Conservation (phyloP, 2,329 filamentous ascomycete genomes). For the Waltergamsia citrina region DNA sequence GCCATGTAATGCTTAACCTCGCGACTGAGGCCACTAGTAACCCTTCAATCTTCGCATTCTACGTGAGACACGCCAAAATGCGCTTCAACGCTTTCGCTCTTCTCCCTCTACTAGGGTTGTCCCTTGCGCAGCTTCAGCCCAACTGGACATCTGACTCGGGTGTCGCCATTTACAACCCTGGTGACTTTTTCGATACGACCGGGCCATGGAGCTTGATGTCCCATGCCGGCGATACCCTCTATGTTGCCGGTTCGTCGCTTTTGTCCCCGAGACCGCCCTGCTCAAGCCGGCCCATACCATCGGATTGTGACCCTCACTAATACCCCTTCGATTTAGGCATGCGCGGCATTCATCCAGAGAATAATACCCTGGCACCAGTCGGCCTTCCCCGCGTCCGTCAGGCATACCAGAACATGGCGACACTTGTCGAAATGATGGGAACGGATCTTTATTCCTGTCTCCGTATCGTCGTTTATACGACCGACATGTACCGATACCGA, state of each 20-base stretch:
- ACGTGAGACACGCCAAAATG: too few relatives aligned
- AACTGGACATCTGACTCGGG: conserved; percentile 17
- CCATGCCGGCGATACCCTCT: conserved; percentile 16
- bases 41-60: too few relatives aligned
- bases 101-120: conserved; percentile 3
- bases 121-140: conserved; percentile 7
- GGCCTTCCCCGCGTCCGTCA: conserved; percentile 17
- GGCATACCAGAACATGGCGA: conserved; percentile 19
- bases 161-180: conserved; percentile 16
- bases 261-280: neutral
- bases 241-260: conserved; percentile 13
- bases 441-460: conserved; percentile 12
- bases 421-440: conserved; percentile 17
- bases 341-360: conserved; percentile 18
- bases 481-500: conserved; percentile 21
- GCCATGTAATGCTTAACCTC: too few relatives aligned
- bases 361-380: conserved; percentile 16
- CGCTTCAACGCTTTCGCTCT: conserved; percentile 1
- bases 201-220: conserved; percentile 20
- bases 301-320: conserved; percentile 2
- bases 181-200: conserved; percentile 14
- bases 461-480: conserved; percentile 11
- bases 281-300: neutral
- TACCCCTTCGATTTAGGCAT: conserved; percentile 11
- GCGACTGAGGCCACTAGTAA: too few relatives aligned